These are phyloP conservation scores for Periglandula ipomoeae DNA, from an alignment of 2,329 filamentous ascomycete species.

Conservation along the genomic window DNA sequence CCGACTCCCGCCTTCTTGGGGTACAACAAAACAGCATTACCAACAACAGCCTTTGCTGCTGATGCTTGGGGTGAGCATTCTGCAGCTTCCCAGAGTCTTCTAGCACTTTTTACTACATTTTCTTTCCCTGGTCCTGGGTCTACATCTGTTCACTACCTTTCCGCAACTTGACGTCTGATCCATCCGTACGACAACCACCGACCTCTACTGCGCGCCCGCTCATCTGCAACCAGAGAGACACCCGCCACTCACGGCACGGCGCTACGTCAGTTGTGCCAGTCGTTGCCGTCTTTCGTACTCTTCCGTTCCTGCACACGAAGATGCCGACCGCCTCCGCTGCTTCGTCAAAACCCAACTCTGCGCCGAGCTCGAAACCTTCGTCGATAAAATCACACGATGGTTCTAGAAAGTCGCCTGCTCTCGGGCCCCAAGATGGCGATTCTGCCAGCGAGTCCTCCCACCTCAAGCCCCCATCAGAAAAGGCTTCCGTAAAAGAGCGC, in stretches of 20 bases:
- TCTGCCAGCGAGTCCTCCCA: conserved; percentile 14
- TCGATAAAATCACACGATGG: conserved; percentile 31
- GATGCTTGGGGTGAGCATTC: not conserved
- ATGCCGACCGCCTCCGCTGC: conserved; percentile 6
- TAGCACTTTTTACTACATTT: not conserved
- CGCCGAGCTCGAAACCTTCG: conserved; percentile 8
- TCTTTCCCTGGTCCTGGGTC: not conserved
- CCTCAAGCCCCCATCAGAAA: conserved; percentile 35
- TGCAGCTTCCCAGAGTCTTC: not conserved
- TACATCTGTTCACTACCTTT: not conserved
- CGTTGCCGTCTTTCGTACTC: not conserved
- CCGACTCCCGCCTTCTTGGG: not conserved
- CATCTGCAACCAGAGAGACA: not conserved
- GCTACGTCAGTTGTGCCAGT: conserved; percentile 1
- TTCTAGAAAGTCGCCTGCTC: conserved; percentile 29
- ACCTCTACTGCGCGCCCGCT: not conserved
- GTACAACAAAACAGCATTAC: not conserved
- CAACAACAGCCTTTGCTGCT: not conserved
- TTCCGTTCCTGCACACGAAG: not conserved
- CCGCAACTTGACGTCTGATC: not conserved
- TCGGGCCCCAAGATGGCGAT: conserved; percentile 30
- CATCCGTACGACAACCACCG: too few species aligned
- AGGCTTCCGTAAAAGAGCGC: conserved; percentile 54
- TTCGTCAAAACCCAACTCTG: conserved; percentile 7
- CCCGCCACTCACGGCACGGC: not conserved